phyloP scores from a whole-genome alignment of 1,139 yeast genomes.

The Arxiozyma heterogenica region DNA sequence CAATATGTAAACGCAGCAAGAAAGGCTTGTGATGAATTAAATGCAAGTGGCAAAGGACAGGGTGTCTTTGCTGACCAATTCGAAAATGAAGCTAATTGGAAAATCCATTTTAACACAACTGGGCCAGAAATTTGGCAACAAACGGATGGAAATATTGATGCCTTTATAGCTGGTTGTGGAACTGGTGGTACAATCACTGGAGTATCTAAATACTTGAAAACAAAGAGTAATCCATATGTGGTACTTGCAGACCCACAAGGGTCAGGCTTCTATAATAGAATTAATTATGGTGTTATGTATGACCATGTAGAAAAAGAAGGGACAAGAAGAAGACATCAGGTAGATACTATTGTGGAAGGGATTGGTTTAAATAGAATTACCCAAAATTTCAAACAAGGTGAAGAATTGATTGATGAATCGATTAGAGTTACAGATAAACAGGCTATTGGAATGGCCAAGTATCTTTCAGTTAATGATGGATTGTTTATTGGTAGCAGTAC shows the following conservation, averaged over 20 bases:
- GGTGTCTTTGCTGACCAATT: conserved; percentile 94
- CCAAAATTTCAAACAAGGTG: conserved; percentile 67
- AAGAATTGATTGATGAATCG: conserved; percentile 63
- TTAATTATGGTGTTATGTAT: conserved; percentile 89
- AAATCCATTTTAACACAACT: conserved; percentile 67
- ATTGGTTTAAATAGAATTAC: conserved; percentile 86
- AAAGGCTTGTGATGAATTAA: conserved; percentile 48
- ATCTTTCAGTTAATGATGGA: conserved; percentile 73
- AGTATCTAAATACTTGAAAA: conserved; percentile 64
- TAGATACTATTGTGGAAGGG: conserved; percentile 90
- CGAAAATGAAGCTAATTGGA: conserved; percentile 89
- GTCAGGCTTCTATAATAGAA: conserved; percentile 75
- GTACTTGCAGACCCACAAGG: conserved; percentile 94
- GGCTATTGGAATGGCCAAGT: conserved; percentile 84
- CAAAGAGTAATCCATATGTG: conserved; percentile 35
- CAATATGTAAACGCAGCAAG: conserved; percentile 90
- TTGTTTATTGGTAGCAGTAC: conserved; percentile 85
- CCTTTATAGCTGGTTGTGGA: conserved; percentile 67
- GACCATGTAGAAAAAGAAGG: conserved; percentile 86
- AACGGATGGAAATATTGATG: conserved; percentile 54
- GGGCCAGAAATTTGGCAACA: conserved; percentile 86
- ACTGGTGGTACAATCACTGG: conserved; percentile 58
- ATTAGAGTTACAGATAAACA: conserved; percentile 69
- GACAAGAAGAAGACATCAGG: conserved; percentile 88
- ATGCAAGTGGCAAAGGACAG: conserved; percentile 33